phyloP scores from a whole-genome alignment of 305 asterid species.

The Fraxinus greggii region DNA sequence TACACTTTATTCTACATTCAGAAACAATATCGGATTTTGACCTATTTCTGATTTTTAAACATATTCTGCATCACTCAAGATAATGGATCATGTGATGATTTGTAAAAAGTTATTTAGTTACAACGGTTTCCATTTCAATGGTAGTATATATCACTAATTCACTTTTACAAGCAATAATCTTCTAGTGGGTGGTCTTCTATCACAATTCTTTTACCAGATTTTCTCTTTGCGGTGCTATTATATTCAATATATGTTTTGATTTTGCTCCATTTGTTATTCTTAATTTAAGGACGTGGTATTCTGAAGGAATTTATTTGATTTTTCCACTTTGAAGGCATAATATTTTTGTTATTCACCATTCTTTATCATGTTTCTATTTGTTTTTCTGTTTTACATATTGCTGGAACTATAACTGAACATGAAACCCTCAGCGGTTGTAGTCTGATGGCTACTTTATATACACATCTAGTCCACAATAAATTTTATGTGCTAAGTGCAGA shows the following conservation, averaged over 20 bases:
- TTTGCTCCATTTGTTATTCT: background rate
- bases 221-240: background rate
- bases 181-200: background rate
- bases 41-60: background rate
- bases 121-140: background rate
- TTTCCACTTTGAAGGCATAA: background rate
- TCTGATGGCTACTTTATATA: background rate
- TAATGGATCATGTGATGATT: background rate
- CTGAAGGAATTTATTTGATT: background rate
- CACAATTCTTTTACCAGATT: background rate
- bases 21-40: background rate
- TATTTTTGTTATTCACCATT: background rate
- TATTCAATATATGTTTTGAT: background rate
- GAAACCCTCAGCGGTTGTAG: background rate
- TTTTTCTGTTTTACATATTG: background rate
- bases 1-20: background rate
- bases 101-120: background rate
- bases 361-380: background rate
- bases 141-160: background rate
- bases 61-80: background rate
- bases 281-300: background rate
- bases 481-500: conserved; percentile 46
- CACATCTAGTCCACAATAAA: conserved; percentile 5
- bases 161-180: background rate
- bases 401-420: background rate